Base-by-base conservation (phyloP, 768 basidiomycete species). In the Tulasnella sp. region DNA sequence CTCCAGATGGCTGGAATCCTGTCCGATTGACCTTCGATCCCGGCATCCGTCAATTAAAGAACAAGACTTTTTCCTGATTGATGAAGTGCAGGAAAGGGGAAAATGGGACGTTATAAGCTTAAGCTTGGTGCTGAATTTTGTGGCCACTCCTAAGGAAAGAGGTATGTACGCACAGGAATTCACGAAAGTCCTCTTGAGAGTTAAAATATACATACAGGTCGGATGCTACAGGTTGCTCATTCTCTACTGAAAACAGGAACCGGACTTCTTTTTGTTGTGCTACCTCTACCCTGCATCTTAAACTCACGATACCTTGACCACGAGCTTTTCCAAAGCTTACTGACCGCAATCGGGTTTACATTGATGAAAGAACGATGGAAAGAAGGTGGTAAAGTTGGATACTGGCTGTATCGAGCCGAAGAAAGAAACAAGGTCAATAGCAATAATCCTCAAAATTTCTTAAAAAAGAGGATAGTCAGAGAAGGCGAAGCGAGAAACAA, bases 71-170 rank as follows among this genome's bases (percentile, higher is more conserved):
- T 63, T 93, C 37, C 61, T 72, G 4, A 68, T 90, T 64, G 75
- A 81, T 45, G 58, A 63, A 45, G 61, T 58, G 15, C 67, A 72
- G 56, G 66, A 83, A 59, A 60, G 61, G 8, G 71, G 66, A 54
- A 69, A 69, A 57, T 95, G 88, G 83, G 81, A 88, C 57, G 60
- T 79, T 16, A 73, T 93, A 52, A 88, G 86, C 62, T 75, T 92
- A 22, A 90, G 88, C 59, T 67, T 95, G 31, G 91, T 95, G 3
- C 65, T 95, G 3, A 95, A 95, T 61, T 95, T 92, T 60, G 84
- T 90, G 1, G 80, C 85, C 20, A 72, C 78, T 24, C 69, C 83
- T 0, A 67, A 67, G 42, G 79, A 86, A 48, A 70, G 91, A 77
- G 90, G 90, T 86, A 53, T 56, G 27, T 22, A n/a, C 42, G 24